Evolutionary conservation across 78 protist species (phyloP).

Genomic region (Dictyostelium firmibasis): DNA sequence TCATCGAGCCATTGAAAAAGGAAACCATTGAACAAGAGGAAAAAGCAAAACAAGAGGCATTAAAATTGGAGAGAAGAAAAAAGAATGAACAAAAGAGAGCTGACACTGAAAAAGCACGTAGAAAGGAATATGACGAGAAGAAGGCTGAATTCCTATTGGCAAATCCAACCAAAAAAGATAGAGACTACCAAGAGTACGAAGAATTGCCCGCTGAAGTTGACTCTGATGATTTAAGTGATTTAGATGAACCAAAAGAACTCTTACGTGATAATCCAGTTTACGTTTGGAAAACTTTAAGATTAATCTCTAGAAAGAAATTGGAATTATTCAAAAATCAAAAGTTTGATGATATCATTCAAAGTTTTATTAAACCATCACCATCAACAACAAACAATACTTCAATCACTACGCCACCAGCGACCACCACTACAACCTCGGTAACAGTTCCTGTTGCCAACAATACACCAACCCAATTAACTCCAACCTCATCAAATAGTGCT

Average conservation of each 20-base stretch:
- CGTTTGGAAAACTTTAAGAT: conserved; percentile 59
- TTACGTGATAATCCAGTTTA: conserved; percentile 27
- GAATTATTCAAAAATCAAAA: conserved; percentile 16
- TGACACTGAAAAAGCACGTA: background rate
- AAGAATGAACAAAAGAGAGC: conserved; percentile 10
- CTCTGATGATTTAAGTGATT: conserved; percentile 63
- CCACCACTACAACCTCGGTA: background rate
- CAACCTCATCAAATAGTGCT: background rate
- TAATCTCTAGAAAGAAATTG: conserved; percentile 26
- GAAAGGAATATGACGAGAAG: conserved; percentile 1
- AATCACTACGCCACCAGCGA: too few species aligned
- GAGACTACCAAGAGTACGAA: background rate
- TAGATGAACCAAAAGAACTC: conserved; percentile 65
- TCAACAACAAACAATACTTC: background rate
- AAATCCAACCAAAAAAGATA: background rate
- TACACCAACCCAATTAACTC: background rate
- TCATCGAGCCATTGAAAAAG: conserved; percentile 2
- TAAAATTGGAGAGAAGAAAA: conserved; percentile 6
- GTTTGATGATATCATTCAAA: conserved; percentile 39
- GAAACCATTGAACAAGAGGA: conserved; percentile 11
- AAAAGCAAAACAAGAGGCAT: background rate
- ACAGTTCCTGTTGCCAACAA: background rate
- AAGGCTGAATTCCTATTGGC: background rate
- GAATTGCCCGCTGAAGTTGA: background rate
- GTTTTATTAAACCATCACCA: background rate